Base-by-base conservation (phyloP, 1,284 basidiomycete species). In the Rhodotorula glutinis region DNA sequence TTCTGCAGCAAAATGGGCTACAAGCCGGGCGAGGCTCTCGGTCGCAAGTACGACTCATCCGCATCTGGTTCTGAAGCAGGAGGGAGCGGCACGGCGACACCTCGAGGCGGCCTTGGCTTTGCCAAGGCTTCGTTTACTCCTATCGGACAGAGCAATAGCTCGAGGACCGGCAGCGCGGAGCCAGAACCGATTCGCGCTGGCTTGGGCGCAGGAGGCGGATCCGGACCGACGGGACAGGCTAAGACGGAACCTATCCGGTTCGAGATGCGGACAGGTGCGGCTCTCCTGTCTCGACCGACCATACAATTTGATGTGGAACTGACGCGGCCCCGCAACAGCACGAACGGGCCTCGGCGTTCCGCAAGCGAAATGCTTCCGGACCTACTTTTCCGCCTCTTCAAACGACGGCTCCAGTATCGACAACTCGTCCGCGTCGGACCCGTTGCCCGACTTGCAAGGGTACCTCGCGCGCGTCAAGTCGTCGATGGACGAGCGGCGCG, bases 1-100 rank as follows among this genome's bases (percentile, higher is more conserved):
- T 3, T 13, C 17, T 23, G 29, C 27, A 54, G 53, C 33, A 54
- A 54, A 43, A 76, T 76, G 75, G 75, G 75, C 8, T 76, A 75
- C 70, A 73, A 65, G 52, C 75, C 75, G 2, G 75, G 75, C 19
- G 69, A 76, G 33, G 73, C 72, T 33, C 60, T 76, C n/a, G 75
- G 75, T 19, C 66, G 61, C 38, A 60, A 63, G 40, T 43, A 27
- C 11, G 64, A 57, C 17, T 30, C 54, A 47, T 3, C 47, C 2
- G 13, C 29, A 27, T 53, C 53, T 21, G 40, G 44, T 41, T 27
- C 27, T 23, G 46, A n/a, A 51, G 55, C 40, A 29, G 58, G 30
- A 38, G 14, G 21, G 17, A 56, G 57, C 27, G 51, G 33, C 14
- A 14, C 33, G 16, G 29, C 53, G 44, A n/a, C 3, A 21, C 61